Evolutionary conservation across 148 eudicot species (phyloP).

Genomic region (Linanthus parryae): DNA sequence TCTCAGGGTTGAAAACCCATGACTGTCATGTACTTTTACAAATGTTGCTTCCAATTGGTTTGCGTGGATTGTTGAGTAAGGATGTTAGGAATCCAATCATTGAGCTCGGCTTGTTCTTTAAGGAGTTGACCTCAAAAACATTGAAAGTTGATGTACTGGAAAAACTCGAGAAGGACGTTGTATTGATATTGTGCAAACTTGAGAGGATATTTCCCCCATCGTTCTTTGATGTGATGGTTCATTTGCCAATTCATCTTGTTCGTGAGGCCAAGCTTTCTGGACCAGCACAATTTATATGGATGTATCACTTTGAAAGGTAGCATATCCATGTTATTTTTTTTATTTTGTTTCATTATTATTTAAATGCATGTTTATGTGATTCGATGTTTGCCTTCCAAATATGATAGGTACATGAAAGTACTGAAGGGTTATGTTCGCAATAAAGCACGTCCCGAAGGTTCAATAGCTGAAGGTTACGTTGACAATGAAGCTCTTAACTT

Average conservation of each 20-base stretch:
- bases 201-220: conserved; percentile 20
- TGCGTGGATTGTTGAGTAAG: conserved; percentile 9
- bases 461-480: conserved; percentile 8
- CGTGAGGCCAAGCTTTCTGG: conserved; percentile 10
- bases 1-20: conserved; percentile 9
- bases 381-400: background rate
- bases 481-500: conserved; percentile 6
- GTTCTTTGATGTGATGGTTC: conserved; percentile 14
- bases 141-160: conserved; percentile 3
- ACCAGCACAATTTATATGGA: conserved; percentile 15
- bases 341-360: background rate
- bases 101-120: conserved; percentile 21
- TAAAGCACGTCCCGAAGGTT: conserved; percentile 9
- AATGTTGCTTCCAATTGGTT: conserved; percentile 16
- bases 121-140: conserved; percentile 9
- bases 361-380: background rate
- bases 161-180: conserved; percentile 3
- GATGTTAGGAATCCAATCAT: conserved; percentile 15
- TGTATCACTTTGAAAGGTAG: conserved; percentile 28
- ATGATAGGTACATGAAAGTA: background rate
- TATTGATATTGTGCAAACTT: conserved; percentile 17
- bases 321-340: too few species aligned
- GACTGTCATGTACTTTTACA: conserved; percentile 23
- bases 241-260: background rate
- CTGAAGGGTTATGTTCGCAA: conserved; percentile 4